Base-by-base conservation (phyloP, 345 rosid species). In the Cardiospermum halicacabum region DNA sequence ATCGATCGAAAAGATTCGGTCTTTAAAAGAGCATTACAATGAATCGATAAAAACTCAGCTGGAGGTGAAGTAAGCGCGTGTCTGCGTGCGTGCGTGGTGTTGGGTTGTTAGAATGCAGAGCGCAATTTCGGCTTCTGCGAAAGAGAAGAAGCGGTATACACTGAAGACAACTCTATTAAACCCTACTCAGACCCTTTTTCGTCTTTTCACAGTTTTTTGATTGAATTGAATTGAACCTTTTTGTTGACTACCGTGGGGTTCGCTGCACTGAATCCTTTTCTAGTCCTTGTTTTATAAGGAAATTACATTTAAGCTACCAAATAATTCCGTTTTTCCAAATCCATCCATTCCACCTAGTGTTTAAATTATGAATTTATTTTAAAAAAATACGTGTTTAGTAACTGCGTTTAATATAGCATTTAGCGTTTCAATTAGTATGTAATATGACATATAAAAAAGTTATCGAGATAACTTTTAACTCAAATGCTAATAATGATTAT, bases 61-160 rank as follows among this genome's bases (percentile, higher is more conserved):
- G 34, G 13, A 11, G 56, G 39, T 34, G n/a, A n/a, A n/a, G n/a
- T n/a, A n/a, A n/a, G n/a, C n/a, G n/a, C n/a, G n/a, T n/a, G n/a
- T n/a, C n/a, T n/a, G 7, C 22, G 26, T 66, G 65, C 10, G 31
- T 24, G 58, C 9, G 66, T 39, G 21, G 53, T 9, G n/a, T n/a
- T n/a, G 39, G 39, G 39, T 4, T 47, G 62, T 62, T 59, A 39
- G 39, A 32, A 65, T 69, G 68, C 67, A 50, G 69, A 67, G 66
- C 72, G 74, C 80, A 62, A 58, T 70, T 62, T 24, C 82, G 84
- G 84, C 91, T 75, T 65, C 74, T 77, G 80, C 77, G 60, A 51
- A 69, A 72, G 70, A 65, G 77, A 11, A 42, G 61, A 28, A 16
- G 10, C 30, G 40, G n/a, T n/a, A 28, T 36, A 0, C 15, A 19